Evolutionary conservation across 192 early-diverging fungal species (phyloP).

Genomic region (Coemansia sp.): DNA sequence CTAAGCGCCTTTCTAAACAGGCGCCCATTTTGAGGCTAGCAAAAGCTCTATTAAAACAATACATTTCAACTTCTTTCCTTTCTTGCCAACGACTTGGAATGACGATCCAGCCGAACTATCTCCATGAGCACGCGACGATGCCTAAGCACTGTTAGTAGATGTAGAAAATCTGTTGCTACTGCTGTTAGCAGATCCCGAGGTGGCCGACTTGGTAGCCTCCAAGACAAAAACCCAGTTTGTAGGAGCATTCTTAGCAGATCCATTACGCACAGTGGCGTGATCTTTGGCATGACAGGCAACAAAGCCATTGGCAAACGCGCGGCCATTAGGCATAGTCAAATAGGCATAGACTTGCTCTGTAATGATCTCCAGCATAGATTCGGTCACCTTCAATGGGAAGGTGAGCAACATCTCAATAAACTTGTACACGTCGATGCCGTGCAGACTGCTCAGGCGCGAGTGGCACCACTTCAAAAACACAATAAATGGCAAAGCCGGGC

Average conservation of each 20-base stretch:
- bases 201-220: background rate
- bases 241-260: slow-evolving; percentile 33
- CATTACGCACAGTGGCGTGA: slow-evolving; percentile 21
- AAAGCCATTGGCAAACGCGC: slow-evolving; percentile 80
- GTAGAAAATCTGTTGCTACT: background rate
- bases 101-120: slow-evolving; percentile 17
- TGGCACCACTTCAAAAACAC: slow-evolving; percentile 76
- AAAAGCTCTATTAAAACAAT: too few species aligned
- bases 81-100: slow-evolving; percentile 46
- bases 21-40: too few species aligned
- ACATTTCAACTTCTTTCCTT: slow-evolving; percentile 29
- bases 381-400: slow-evolving; percentile 67
- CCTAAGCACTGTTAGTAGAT: background rate
- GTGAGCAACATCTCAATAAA: slow-evolving; percentile 77
- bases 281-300: slow-evolving; percentile 73
- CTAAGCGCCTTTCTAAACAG: too few species aligned
- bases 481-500: slow-evolving; percentile 51
- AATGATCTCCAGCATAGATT: slow-evolving; percentile 71
- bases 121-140: background rate
- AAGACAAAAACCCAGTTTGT: slow-evolving; percentile 38
- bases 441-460: slow-evolving; percentile 62
- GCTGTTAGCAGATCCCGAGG: background rate
- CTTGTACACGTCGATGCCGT: slow-evolving; percentile 64
- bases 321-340: slow-evolving; percentile 69
- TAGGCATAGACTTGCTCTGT: slow-evolving; percentile 74